phyloP scores from a whole-genome alignment of 352 stramenopile species.

The Blastocystis sp. region DNA sequence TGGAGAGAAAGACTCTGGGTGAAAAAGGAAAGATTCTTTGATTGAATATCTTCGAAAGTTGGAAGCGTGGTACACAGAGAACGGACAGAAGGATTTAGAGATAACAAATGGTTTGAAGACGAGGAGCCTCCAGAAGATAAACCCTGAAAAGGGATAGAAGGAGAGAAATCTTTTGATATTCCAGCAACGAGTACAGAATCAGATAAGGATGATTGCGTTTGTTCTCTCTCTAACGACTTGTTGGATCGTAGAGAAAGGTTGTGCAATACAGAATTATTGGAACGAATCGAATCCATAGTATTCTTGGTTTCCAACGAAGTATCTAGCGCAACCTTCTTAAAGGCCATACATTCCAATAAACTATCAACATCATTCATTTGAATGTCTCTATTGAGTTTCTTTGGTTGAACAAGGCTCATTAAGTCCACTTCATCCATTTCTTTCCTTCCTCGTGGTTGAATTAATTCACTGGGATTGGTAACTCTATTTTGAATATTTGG shows the following conservation, averaged over 20 bases:
- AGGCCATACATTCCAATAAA: not conserved
- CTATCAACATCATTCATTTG: not conserved
- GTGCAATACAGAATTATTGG: not conserved
- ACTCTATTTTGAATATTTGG: not conserved
- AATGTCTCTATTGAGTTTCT: not conserved
- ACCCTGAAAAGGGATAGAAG: too few species aligned
- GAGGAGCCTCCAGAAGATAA: not conserved
- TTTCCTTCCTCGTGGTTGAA: not conserved
- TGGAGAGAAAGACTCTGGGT: not conserved
- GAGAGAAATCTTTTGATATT: too few species aligned
- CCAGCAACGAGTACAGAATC: too few species aligned
- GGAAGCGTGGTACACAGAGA: constrained; percentile 16
- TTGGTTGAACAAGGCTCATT: not conserved
- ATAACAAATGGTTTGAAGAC: not conserved
- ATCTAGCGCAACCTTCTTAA: too few species aligned
- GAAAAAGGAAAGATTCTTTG: not conserved
- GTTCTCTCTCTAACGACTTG: too few species aligned
- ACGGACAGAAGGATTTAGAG: not conserved
- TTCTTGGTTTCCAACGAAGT: not conserved
- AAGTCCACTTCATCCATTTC: not conserved
- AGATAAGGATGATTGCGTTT: too few species aligned
- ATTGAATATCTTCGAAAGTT: not conserved
- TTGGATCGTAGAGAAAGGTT: not conserved
- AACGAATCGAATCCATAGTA: not conserved
- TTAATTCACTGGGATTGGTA: not conserved